Percentiles rank a stretch among this genome's conserved stretches.
These are phyloP conservation scores for Eremothecium gossypii DNA, from an alignment of 1,139 yeast genomes.

Conservation along the genomic window DNA sequence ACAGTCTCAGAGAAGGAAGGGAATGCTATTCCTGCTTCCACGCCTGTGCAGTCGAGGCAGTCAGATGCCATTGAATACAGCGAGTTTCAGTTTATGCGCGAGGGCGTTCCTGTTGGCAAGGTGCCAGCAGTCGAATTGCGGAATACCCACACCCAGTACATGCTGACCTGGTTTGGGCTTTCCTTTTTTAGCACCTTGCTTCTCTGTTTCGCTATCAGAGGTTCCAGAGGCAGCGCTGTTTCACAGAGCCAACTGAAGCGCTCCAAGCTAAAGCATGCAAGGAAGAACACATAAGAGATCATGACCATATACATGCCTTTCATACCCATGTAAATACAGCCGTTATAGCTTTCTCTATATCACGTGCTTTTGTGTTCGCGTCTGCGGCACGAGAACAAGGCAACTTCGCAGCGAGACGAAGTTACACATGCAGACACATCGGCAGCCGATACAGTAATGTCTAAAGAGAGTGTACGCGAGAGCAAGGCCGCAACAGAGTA, in stretches of 20 bases:
- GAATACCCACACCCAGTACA: conserved; percentile 85
- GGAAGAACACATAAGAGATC: conserved; percentile 27
- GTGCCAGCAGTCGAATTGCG: conserved; percentile 68
- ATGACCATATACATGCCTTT: too few relatives aligned
- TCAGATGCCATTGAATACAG: conserved; percentile 31
- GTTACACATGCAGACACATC: too few relatives aligned
- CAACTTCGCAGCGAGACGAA: too few relatives aligned
- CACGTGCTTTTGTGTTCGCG: too few relatives aligned
- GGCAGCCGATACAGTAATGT: conserved; percentile 1
- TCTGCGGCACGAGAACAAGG: too few relatives aligned
- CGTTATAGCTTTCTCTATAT: too few relatives aligned
- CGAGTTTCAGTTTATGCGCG: conserved; percentile 45
- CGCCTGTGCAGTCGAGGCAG: not conserved
- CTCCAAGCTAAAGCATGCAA: conserved; percentile 40
- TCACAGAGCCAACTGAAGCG: conserved; percentile 30
- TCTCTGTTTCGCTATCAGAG: conserved; percentile 48
- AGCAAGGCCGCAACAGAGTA: conserved; percentile 26
- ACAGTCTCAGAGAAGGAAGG: conserved; percentile 1
- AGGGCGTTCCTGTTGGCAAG: conserved; percentile 89
- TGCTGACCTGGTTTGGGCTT: conserved; percentile 92
- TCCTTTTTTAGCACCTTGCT: conserved; percentile 61
- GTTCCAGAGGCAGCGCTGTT: conserved; percentile 33
- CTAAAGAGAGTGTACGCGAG: conserved; percentile 6
- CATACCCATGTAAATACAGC: too few relatives aligned
- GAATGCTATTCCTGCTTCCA: conserved; percentile 1